These are phyloP conservation scores for Trypanosoma cruzi DNA, from an alignment of 208 protist genomes.

Conservation along the genomic window DNA sequence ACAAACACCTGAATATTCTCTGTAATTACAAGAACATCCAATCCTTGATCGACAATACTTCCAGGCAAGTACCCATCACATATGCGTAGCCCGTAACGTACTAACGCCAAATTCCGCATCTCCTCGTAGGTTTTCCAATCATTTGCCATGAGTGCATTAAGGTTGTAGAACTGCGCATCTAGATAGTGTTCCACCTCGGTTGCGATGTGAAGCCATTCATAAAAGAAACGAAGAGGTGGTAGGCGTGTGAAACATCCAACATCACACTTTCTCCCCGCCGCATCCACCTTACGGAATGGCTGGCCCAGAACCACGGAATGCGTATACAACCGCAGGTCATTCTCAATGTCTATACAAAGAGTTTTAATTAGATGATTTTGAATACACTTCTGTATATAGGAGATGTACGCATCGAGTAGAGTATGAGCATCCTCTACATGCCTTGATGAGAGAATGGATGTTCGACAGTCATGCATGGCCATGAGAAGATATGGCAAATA, in stretches of 20 bases:
- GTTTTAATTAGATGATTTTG: conserved; percentile 55
- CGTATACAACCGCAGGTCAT: conserved; percentile 93
- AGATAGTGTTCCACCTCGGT: conserved; percentile 92
- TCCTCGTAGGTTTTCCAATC: conserved; percentile 97
- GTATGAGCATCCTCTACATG: conserved; percentile 34
- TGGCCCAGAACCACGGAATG: conserved; percentile 83
- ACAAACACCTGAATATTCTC: conserved; percentile 98
- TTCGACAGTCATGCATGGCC: conserved; percentile 64
- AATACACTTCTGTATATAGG: conserved; percentile 57
- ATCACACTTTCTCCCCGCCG: conserved; percentile 35
- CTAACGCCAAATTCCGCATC: conserved; percentile 94
- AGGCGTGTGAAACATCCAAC: conserved; percentile 83
- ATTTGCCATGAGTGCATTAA: conserved; percentile 94
- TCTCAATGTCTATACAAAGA: conserved; percentile 94
- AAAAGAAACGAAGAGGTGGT: conserved; percentile 84
- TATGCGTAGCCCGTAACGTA: conserved; percentile 91
- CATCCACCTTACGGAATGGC: conserved; percentile 24
- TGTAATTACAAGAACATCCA: conserved; percentile 98
- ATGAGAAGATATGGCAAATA: conserved; percentile 71
- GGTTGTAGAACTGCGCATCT: conserved; percentile 96
- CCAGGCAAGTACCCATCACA: conserved; percentile 93
- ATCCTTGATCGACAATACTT: conserved; percentile 93
- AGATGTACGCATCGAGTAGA: conserved; percentile 57
- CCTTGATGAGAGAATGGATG: conserved; percentile 35
- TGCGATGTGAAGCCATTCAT: conserved; percentile 75